Evolutionary conservation across 2,329 filamentous ascomycete genomes (phyloP).

Genomic region (Fulvia fulva): DNA sequence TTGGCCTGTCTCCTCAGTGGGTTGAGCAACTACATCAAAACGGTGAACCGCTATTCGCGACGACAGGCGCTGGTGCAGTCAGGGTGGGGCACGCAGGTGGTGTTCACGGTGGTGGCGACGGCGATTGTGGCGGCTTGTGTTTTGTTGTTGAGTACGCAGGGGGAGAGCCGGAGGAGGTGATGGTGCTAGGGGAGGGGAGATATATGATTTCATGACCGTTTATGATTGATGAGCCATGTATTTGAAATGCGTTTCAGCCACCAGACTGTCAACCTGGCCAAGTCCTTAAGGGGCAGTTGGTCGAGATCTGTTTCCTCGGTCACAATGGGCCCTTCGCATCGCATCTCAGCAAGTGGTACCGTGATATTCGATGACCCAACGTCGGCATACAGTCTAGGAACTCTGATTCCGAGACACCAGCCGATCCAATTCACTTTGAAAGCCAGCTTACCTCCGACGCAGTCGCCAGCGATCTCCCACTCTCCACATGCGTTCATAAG

Average conservation of each 20-base stretch:
- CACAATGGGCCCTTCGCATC: background rate
- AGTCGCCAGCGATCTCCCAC: background rate
- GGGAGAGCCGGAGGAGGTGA: constrained; percentile 5
- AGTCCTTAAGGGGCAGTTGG: background rate
- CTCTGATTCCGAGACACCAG: background rate
- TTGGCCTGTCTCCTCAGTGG: constrained; percentile 73
- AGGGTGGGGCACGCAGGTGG: constrained; percentile 86
- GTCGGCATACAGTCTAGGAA: background rate
- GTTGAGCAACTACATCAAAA: constrained; percentile 80
- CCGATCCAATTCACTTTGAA: background rate
- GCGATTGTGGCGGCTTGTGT: constrained; percentile 64
- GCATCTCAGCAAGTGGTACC: background rate
- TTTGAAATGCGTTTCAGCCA: background rate
- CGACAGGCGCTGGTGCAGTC: constrained; percentile 82
- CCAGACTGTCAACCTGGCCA: background rate
- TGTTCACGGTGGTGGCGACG: constrained; percentile 59
- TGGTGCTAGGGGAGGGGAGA: background rate
- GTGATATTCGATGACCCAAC: background rate
- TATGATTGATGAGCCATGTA: background rate
- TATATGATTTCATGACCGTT: background rate
- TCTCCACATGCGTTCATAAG: background rate
- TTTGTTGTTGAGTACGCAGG: constrained; percentile 52
- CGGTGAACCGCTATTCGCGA: constrained; percentile 74
- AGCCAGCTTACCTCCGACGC: background rate
- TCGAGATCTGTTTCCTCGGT: background rate